Evolutionary conservation across 2,329 filamentous ascomycete genomes (phyloP).

Genomic region (Blumeriella jaapii): DNA sequence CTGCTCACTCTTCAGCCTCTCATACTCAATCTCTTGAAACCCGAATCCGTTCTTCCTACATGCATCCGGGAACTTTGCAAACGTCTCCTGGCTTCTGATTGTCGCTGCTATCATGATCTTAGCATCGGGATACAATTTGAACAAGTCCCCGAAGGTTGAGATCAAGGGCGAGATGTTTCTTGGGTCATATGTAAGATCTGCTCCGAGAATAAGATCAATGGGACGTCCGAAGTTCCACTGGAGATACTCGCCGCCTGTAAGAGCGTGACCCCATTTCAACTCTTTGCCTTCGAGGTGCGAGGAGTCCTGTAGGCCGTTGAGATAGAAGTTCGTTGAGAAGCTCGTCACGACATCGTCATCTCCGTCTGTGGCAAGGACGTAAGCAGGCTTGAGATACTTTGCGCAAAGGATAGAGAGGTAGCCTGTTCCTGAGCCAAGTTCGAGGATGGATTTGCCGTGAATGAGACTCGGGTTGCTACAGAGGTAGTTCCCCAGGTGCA

Average conservation of each 20-base stretch:
- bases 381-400: conserved; percentile 47
- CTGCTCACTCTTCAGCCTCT: conserved; percentile 28
- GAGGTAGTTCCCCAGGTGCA: conserved; percentile 62
- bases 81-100: conserved; percentile 59
- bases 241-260: conserved; percentile 29
- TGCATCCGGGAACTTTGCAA: conserved; percentile 47
- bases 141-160: conserved; percentile 50
- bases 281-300: conserved; percentile 46
- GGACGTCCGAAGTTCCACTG: conserved; percentile 32
- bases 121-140: conserved; percentile 42
- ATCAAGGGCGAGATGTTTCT: conserved; percentile 51
- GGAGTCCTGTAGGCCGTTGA: conserved; percentile 50
- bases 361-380: conserved; percentile 62
- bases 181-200: conserved; percentile 69
- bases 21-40: conserved; percentile 34
- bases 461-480: conserved; percentile 32
- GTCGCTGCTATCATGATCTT: conserved; percentile 58
- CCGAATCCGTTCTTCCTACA: conserved; percentile 34
- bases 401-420: conserved; percentile 64
- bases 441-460: conserved; percentile 47
- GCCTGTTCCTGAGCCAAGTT: conserved; percentile 67
- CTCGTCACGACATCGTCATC: conserved; percentile 60
- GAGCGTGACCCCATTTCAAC: conserved; percentile 32
- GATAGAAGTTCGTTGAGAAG: conserved; percentile 53
- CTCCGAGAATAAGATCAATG: conserved; percentile 56